Base-by-base conservation (phyloP, 2,329 filamentous ascomycete genomes). In the Aureobasidium sp. region DNA sequence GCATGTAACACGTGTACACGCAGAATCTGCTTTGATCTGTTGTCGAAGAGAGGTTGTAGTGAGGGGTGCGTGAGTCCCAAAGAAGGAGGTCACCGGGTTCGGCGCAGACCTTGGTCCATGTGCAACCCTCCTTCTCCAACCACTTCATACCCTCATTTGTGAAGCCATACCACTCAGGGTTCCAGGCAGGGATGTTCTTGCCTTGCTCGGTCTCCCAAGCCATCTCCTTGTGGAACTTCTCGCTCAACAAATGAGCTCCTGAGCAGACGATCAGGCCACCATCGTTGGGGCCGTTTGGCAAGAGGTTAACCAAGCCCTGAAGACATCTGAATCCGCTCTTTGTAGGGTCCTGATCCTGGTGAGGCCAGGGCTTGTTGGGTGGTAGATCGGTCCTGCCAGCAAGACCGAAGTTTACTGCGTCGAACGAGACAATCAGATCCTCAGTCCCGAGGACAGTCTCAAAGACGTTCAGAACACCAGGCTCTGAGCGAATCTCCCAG, bases 221-320 rank as follows among this genome's bases (percentile, higher is more conserved):
- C 39, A 71, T 67, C 12, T 63, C 66, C 1, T 63, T 51, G 68
- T 74, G 66, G 63, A 73, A 75, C 46, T 73, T 69, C 20, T 73
- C 69, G 12, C 67, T 71, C 0, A 72, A 60, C 13, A 67, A 41
- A 29, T 75, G 72, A 5, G 64, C 68, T 7, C 72, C 71, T 20
- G 69, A 69, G 63, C 68, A 73, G 10, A 73, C 73, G 44, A 75
- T 73, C 65, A 76, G 66, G 66, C 72, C 68, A 20, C 73, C 74
- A 57, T 76, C 73, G 9, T 75, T 65, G 0, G 72, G 71, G 0
- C 74, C 73, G 34, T 72, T 73, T 1, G 70, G 72, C 2, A 71
- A 64, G 2, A 79, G 65, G 66, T 82, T 82, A 1, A 82, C 77
- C 0, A 82, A 71, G 5, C 81, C 81, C 63, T 82, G 80, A 2